These are phyloP conservation scores for Trypanosoma scelopori DNA, from an alignment of 208 protist species.

Conservation along the genomic window DNA sequence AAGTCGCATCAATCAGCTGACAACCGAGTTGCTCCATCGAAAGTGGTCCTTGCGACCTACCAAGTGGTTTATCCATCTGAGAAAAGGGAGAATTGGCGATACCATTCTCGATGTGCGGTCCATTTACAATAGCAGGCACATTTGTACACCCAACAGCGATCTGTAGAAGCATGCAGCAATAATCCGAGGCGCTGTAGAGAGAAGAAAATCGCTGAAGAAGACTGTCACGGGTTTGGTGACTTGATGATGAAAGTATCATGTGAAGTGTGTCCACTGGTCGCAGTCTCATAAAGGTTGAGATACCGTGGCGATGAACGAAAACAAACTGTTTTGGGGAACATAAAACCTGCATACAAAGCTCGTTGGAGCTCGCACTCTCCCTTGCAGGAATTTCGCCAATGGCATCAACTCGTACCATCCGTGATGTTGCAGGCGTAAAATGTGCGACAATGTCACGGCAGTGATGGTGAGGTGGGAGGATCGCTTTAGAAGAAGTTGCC, in stretches of 20 bases:
- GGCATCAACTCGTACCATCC: constrained; percentile 74
- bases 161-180: constrained; percentile 89
- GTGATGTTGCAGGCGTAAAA: constrained; percentile 50
- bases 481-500: constrained; percentile 49
- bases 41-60: constrained; percentile 29
- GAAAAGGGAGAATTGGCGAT: constrained; percentile 24
- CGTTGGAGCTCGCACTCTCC: constrained; percentile 43
- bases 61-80: constrained; percentile 16
- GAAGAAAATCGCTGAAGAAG: constrained; percentile 78
- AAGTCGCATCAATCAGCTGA: constrained; percentile 39
- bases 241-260: constrained; percentile 62
- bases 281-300: constrained; percentile 74
- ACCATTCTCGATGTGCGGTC: constrained; percentile 31
- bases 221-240: constrained; percentile 43
- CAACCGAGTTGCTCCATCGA: constrained; percentile 56
- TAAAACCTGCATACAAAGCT: constrained; percentile 72
- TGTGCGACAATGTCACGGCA: constrained; percentile 64
- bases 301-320: constrained; percentile 73
- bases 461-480: constrained; percentile 67
- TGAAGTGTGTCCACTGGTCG: constrained; percentile 86
- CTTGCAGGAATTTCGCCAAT: constrained; percentile 52
- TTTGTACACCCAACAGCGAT: constrained; percentile 59
- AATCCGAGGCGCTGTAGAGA: constrained; percentile 66
- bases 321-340: constrained; percentile 57
- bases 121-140: constrained; percentile 26